Evolutionary conservation across 2,329 filamentous ascomycete species (phyloP).

Genomic region (Botrytis fragariae): DNA sequence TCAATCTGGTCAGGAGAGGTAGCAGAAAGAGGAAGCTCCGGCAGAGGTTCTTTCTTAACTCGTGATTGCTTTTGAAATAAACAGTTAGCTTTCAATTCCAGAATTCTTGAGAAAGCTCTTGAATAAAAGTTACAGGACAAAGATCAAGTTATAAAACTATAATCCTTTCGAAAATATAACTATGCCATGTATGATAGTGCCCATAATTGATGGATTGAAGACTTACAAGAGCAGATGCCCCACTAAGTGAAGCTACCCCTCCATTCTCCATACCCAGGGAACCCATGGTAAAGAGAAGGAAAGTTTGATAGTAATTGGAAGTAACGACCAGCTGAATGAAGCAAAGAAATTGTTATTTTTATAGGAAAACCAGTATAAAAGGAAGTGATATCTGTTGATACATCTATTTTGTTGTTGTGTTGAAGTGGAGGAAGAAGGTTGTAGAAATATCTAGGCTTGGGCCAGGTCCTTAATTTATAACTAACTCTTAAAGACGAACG

Average conservation of each 20-base stretch:
- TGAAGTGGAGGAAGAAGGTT: background rate
- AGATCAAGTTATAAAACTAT: background rate
- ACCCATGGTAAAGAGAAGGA: background rate
- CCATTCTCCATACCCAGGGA: background rate
- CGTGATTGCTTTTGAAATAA: background rate
- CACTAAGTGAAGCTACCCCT: background rate
- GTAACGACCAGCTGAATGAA: background rate
- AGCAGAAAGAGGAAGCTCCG: background rate
- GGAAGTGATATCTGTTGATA: background rate
- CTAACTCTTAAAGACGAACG: background rate
- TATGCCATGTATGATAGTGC: background rate
- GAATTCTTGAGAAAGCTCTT: background rate
- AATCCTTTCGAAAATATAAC: background rate
- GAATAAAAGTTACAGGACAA: background rate
- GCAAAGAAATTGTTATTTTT: background rate
- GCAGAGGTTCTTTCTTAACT: background rate
- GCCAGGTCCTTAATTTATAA: background rate
- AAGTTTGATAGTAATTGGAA: background rate
- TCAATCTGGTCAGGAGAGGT: background rate
- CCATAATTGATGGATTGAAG: background rate
- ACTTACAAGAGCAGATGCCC: background rate
- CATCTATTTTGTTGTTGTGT: background rate
- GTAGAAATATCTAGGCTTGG: background rate
- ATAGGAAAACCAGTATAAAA: background rate
- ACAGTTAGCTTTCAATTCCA: background rate